A percentile compares a stretch with the other conserved stretches of the same genome.
Evolutionary conservation across 2,329 filamentous ascomycete species (phyloP).

Genomic region (Microdochium nivale): DNA sequence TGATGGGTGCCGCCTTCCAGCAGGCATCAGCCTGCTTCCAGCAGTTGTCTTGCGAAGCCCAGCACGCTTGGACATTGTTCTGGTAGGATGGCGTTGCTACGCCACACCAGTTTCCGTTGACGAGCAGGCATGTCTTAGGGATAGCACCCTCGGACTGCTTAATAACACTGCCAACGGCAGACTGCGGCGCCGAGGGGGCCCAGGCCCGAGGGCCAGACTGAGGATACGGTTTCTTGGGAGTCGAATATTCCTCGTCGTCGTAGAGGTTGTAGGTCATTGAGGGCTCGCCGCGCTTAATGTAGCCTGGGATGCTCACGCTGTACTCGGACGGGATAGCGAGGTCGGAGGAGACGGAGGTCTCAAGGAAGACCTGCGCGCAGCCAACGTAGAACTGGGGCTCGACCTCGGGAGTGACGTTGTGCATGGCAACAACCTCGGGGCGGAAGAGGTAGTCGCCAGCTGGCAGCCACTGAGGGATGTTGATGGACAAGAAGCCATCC

Average conservation of each 20-base stretch:
- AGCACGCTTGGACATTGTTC: not conserved
- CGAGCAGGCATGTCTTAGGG: not conserved
- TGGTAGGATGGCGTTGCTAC: not conserved
- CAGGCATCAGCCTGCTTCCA: not conserved
- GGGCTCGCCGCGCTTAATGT: constrained; percentile 6
- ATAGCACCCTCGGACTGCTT: not conserved
- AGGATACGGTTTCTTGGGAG: not conserved
- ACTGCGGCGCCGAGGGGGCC: not conserved
- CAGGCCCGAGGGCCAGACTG: not conserved
- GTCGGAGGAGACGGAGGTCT: constrained; percentile 9
- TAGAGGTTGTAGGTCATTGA: constrained; percentile 8
- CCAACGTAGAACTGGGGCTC: constrained; percentile 32
- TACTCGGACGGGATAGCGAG: constrained; percentile 26
- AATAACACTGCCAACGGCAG: not conserved
- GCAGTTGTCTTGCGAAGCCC: not conserved
- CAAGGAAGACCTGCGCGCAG: constrained; percentile 1
- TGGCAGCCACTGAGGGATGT: constrained; percentile 38
- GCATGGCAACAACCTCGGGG: constrained; percentile 48
- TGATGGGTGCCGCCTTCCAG: not conserved
- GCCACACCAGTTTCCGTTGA: not conserved
- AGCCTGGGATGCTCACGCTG: constrained; percentile 8
- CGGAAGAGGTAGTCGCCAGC: constrained; percentile 47
- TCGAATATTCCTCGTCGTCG: not conserved
- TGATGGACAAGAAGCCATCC: constrained; percentile 34
- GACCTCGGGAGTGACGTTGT: constrained; percentile 28